Conservation (phyloP, 345 rosid species). For the Eucalyptus polyanthemos region DNA sequence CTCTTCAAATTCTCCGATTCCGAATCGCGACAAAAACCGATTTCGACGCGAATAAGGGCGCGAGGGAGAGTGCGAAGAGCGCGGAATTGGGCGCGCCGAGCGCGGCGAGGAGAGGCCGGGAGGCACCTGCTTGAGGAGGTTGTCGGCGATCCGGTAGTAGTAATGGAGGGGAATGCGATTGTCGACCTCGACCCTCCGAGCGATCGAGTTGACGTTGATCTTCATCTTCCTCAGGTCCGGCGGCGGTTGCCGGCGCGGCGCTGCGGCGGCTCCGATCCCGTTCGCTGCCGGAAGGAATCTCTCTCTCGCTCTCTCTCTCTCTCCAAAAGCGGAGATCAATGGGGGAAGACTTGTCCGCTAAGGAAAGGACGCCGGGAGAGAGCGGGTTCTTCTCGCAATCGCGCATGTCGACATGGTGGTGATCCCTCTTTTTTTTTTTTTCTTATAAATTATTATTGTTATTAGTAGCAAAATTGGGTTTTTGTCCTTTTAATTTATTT, state of each 20-base stretch:
- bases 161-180: slow-evolving; percentile 71
- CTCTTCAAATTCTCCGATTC: neutral
- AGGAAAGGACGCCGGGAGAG: neutral
- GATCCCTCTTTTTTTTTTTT: neutral
- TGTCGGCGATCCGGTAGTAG: slow-evolving; percentile 89
- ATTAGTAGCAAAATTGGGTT: neutral
- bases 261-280: neutral
- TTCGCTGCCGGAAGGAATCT: neutral
- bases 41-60: neutral
- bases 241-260: neutral
- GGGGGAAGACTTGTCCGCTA: neutral
- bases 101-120: neutral
- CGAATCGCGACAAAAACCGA: neutral
- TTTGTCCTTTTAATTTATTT: neutral
- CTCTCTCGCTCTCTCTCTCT: neutral
- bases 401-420: neutral
- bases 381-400: neutral
- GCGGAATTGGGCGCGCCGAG: neutral
- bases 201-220: slow-evolving; percentile 51
- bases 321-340: neutral
- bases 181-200: slow-evolving; percentile 73
- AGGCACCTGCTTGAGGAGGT: slow-evolving; percentile 78
- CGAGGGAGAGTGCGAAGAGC: neutral
- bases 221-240: slow-evolving; percentile 21
- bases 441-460: too few species aligned